Evolutionary conservation across 164 flowering plant genomes (phyloP).

Genomic region (Cinnamomum chago): DNA sequence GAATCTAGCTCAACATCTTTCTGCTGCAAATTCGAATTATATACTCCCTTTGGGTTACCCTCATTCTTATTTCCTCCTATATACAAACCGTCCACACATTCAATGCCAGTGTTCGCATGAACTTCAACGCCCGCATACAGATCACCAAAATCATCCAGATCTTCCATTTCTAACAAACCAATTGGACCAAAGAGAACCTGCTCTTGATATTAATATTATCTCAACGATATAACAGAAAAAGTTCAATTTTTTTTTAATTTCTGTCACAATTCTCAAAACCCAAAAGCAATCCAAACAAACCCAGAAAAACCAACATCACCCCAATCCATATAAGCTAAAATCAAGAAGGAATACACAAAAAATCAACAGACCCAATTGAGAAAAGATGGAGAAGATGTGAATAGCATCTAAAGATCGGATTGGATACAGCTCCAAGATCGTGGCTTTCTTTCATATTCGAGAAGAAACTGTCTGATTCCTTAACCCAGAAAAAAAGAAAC

Average conservation of each 20-base stretch:
- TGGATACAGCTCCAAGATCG: not conserved
- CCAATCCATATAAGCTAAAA: not conserved
- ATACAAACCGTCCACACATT: slow-evolving; percentile 2
- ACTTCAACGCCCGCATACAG: slow-evolving; percentile 56
- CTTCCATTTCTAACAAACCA: slow-evolving; percentile 19
- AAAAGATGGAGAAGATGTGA: not conserved
- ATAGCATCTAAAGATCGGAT: not conserved
- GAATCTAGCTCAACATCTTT: not conserved
- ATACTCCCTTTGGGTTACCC: not conserved
- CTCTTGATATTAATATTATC: slow-evolving; percentile 2
- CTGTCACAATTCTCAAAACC: not conserved
- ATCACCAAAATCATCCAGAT: slow-evolving; percentile 62
- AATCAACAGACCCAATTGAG: not conserved
- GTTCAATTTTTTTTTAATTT: not conserved
- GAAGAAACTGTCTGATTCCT: not conserved
- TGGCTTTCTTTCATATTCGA: not conserved
- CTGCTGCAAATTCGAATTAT: not conserved
- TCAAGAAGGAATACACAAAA: not conserved
- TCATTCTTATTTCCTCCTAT: not conserved
- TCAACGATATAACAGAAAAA: not conserved
- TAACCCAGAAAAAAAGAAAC: too few species aligned
- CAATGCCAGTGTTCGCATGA: slow-evolving; percentile 24
- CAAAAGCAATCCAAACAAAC: not conserved
- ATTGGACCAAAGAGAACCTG: not conserved
- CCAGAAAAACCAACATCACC: not conserved